Conservation (phyloP, 1,284 basidiomycete genomes). For the Agaricales sp. region DNA sequence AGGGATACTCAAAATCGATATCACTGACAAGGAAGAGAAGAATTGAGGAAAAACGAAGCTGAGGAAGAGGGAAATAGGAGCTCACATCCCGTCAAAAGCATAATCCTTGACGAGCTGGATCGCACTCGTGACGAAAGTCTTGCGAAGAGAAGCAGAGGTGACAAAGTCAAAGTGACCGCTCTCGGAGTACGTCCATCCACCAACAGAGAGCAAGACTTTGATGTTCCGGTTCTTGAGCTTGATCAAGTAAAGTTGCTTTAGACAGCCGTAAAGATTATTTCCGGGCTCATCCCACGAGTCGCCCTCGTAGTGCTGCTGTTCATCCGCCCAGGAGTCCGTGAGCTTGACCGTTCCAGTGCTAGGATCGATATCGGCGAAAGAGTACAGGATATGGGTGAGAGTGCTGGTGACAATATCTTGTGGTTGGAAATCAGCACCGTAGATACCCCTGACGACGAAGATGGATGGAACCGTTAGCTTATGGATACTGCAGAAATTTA, state of each 20-base stretch:
- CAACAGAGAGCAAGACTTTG: conserved; percentile 71
- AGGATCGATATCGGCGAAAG: conserved; percentile 74
- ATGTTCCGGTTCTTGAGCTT: conserved; percentile 71
- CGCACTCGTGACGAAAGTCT: conserved; percentile 62
- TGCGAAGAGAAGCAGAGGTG: conserved; percentile 40
- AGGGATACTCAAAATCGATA: conserved; percentile 61
- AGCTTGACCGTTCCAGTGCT: conserved; percentile 58
- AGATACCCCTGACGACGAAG: conserved; percentile 58
- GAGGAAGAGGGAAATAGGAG: conserved; percentile 4
- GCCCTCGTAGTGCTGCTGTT: conserved; percentile 61
- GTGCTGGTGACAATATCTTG: conserved; percentile 46
- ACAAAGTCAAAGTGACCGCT: conserved; percentile 57
- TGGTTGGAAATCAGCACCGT: conserved; percentile 63
- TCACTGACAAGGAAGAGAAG: conserved; percentile 30
- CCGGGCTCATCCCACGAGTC: conserved; percentile 56
- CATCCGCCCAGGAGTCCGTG: conserved; percentile 78
- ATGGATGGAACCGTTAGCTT: conserved; percentile 14
- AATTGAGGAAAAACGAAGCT: neutral
- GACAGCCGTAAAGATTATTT: conserved; percentile 77
- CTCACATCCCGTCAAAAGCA: conserved; percentile 79
- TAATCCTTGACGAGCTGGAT: conserved; percentile 76
- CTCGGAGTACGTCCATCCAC: conserved; percentile 69
- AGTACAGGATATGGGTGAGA: conserved; percentile 69
- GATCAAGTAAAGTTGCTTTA: conserved; percentile 70
- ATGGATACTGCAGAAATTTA: conserved; percentile 2